Base-by-base conservation (phyloP, 345 rosid species). In the Eutrema heterophyllum region DNA sequence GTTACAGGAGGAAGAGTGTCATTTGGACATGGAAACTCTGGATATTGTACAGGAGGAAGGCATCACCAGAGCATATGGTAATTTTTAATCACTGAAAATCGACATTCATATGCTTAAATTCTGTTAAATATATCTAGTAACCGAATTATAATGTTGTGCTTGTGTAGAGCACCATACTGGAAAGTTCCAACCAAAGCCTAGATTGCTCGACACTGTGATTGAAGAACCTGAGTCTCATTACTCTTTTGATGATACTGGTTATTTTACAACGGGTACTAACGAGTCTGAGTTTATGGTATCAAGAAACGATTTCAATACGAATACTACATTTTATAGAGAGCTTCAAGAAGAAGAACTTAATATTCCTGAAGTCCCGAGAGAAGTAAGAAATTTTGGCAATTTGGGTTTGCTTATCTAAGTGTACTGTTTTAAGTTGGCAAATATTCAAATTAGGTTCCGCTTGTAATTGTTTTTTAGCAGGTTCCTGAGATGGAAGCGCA, bases 121-220 rank as follows among this genome's bases (percentile, higher is more conserved):
- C 29, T 67, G 55, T n/a, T 43, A 10, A 56, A 36, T 35, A 15
- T 12, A 35, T 53, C 8, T 45, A 10, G 11, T 54, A 54, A 45
- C 32, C 33, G 16, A 63, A 6, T 21, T 14, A 10, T 58, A 30
- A 18, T 48, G 72, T 1, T 27, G 38, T 41, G 13, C 16, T 9
- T 56, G 7, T 56, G 62, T 77, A 77, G 89, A 82, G 68, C 50
- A 59, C 56, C 72, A 54, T 43, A 46, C 66, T 54, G 81, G 83
- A 65, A 84, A 87, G 74, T 71, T 76, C 61, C 81, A 81, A 64
- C 84, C 90, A 69, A 79, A 82, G 70, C 83, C 81, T 35, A 79
- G 82, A 75, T 7, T 76, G 68, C 77, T 79, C 50, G 79, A 79
- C 15, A 75, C 80, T 75, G 54, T 76, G 62, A 38, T 64, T 64